Base-by-base conservation (phyloP, 2,329 filamentous ascomycete species). In the Thelonectria discophora region DNA sequence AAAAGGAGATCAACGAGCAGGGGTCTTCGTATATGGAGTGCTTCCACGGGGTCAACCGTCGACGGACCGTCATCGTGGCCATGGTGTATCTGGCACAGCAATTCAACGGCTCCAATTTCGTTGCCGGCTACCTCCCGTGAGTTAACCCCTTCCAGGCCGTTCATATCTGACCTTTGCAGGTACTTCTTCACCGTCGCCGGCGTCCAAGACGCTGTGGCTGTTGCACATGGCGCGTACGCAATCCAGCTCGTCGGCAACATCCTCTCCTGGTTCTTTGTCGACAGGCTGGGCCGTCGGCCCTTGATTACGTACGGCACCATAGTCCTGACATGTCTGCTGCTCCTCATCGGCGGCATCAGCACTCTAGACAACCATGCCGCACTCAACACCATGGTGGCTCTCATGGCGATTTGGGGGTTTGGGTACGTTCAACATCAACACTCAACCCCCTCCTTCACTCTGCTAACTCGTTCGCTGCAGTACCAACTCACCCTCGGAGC, bases 21-120 rank as follows among this genome's bases (percentile, higher is more conserved):
- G 49, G 51, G 2, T 57, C 57, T 17, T 61, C 62, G 5, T 73
- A 66, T 52, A n/a, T 70, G 6, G 66, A 72, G 13, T 73, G 70
- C 37, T 72, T 73, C 56, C 62, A 50, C 15, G 71, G 71, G 5
- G 53, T 62, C 30, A 68, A 72, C 46, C 60, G 64, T 8, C 60
- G 69, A 15, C 63, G 71, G 8, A 73, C 71, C 11, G 51, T 67
- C 9, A 70, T 73, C 15, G 63, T 74, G 17, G 63, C 58, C 43
- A 72, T 73, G 71, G 68, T 73, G 7, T 74, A 73, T 42, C 63
- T 72, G 4, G 60, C 69, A 0, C 69, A 74, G 51, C 70, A 73
- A 27, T 65, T 67, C 27, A 68, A 69, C 18, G 72, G 71, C 13
- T 68, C 72, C 6, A 70, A 68, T 37, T 72, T 74, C 21, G 60